Percentiles rank a stretch among this genome's conserved stretches.
These are phyloP conservation scores for Lecanicillium sp. DNA, from an alignment of 2,329 filamentous ascomycete genomes.

Conservation along the genomic window DNA sequence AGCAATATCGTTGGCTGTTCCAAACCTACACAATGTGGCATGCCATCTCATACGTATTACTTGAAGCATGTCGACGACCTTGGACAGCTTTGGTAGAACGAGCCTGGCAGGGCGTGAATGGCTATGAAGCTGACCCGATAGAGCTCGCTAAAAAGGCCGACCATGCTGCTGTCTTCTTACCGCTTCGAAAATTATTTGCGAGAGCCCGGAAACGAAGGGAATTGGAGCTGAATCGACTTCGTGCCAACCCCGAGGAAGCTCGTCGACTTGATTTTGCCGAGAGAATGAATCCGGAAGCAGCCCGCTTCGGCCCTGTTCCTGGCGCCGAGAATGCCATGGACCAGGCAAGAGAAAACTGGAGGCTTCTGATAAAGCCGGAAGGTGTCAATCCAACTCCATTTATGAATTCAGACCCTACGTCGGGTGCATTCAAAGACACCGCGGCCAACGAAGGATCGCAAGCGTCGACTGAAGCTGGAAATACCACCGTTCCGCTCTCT, in stretches of 20 bases:
- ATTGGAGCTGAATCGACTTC: constrained; percentile 40
- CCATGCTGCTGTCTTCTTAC: constrained; percentile 42
- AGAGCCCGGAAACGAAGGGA: constrained; percentile 44
- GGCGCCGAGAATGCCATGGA: constrained; percentile 38
- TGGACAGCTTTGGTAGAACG: constrained; percentile 43
- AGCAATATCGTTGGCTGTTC: constrained; percentile 41
- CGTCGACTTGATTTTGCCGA: constrained; percentile 41
- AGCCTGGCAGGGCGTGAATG: constrained; percentile 38
- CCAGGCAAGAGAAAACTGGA: constrained; percentile 41
- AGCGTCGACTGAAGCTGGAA: neutral
- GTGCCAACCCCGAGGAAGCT: constrained; percentile 38
- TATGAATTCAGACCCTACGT: neutral
- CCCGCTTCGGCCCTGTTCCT: constrained; percentile 39
- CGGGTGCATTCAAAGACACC: neutral
- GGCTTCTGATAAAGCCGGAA: constrained; percentile 34
- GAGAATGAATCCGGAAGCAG: constrained; percentile 31
- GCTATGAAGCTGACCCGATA: constrained; percentile 28
- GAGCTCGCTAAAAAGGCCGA: constrained; percentile 37
- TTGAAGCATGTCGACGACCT: constrained; percentile 36
- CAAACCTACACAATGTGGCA: constrained; percentile 45
- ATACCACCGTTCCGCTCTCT: neutral
- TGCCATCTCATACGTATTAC: constrained; percentile 38
- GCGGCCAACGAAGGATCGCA: constrained; percentile 10
- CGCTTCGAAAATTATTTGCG: constrained; percentile 44
- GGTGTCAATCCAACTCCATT: constrained; percentile 14